Percentiles rank a stretch among this genome's conserved stretches.
phyloP scores from a whole-genome alignment of 2,329 filamentous ascomycete species.

The Neonectria hederae region DNA sequence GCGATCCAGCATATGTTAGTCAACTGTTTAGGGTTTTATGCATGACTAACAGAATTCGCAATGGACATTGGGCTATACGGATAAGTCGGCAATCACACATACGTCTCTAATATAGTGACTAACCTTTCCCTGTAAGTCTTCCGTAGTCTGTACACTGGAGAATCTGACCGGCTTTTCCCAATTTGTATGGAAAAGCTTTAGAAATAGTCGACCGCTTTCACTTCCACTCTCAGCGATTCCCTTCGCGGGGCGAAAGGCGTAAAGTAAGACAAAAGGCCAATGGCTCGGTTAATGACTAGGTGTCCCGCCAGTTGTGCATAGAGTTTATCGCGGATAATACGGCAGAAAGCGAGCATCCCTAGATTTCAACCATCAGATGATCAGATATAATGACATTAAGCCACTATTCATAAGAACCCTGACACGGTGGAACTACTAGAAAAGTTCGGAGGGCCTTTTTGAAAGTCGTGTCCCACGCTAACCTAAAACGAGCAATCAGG shows the following conservation, averaged over 20 bases:
- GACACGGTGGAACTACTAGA: too few relatives aligned
- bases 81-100: neutral
- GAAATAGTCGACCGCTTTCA: neutral
- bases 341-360: too few relatives aligned
- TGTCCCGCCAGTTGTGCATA: neutral
- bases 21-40: neutral
- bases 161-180: neutral
- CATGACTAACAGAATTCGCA: neutral
- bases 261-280: neutral
- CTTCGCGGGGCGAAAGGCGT: neutral
- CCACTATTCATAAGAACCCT: too few relatives aligned
- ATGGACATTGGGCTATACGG: neutral
- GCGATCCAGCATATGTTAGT: neutral
- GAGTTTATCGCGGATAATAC: neutral
- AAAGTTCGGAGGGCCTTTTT: too few relatives aligned
- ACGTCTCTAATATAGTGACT: neutral
- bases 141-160: neutral
- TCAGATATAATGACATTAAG: too few relatives aligned
- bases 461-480: too few relatives aligned
- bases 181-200: neutral
- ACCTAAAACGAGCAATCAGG: too few relatives aligned
- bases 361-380: too few relatives aligned
- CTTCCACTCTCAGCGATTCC: neutral
- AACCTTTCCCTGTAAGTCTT: neutral
- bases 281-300: neutral